Percentiles rank a stretch among this genome's conserved stretches.
Evolutionary conservation across 306 rosid species (phyloP).

Genomic region (Cotoneaster glaucophyllus): DNA sequence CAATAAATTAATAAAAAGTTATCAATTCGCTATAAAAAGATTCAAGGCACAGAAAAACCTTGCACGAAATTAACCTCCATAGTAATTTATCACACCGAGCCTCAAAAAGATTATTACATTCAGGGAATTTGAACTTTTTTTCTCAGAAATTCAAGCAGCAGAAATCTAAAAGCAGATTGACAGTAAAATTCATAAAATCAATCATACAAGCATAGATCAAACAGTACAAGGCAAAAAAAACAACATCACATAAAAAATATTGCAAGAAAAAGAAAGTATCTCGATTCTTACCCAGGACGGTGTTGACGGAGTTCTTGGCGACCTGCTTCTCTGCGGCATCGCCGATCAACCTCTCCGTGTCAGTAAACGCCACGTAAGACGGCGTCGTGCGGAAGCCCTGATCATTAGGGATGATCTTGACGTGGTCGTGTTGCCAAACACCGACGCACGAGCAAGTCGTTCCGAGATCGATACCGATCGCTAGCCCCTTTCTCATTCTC

Average conservation of each 20-base stretch:
- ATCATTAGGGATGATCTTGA: constrained; percentile 72
- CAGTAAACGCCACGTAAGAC: constrained; percentile 73
- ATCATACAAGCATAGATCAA: not conserved
- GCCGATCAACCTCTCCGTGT: constrained; percentile 62
- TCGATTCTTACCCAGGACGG: constrained; percentile 57
- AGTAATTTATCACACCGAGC: too few species aligned
- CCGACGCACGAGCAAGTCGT: constrained; percentile 77
- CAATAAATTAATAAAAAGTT: too few species aligned
- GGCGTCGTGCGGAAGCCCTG: constrained; percentile 81
- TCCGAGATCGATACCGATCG: constrained; percentile 82
- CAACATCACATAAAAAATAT: not conserved
- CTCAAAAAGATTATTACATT: not conserved
- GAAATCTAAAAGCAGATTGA: not conserved
- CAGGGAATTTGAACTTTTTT: too few species aligned
- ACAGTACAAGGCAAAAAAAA: not conserved
- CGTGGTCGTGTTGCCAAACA: constrained; percentile 83
- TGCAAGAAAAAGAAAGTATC: not conserved
- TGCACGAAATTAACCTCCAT: too few species aligned
- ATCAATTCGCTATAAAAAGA: too few species aligned
- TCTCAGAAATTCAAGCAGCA: not conserved
- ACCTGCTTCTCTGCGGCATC: constrained; percentile 87
- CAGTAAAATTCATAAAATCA: not conserved
- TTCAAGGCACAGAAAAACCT: too few species aligned
- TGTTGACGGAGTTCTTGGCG: constrained; percentile 78
- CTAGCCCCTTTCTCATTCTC: constrained; percentile 72